A percentile compares a stretch with the other conserved stretches of the same genome.
Conservation (phyloP, 768 basidiomycete species). For the Boletus vinaceobasis region DNA sequence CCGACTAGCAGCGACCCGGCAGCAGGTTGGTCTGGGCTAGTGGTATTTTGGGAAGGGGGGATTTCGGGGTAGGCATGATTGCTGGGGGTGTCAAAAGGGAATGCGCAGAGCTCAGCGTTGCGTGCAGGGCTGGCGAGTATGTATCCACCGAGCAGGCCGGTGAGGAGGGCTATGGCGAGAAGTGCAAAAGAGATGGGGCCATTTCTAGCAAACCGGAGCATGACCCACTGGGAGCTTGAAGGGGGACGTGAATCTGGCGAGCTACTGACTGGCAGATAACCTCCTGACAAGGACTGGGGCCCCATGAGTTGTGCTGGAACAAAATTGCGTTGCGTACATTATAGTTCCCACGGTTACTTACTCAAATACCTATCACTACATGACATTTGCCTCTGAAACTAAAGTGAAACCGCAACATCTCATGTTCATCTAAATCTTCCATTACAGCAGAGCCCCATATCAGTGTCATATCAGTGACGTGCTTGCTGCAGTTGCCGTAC, state of each 20-base stretch:
- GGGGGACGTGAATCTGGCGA: conserved; percentile 7
- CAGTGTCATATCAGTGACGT: no score
- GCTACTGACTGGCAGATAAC: conserved; percentile 22
- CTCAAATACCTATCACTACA: no score
- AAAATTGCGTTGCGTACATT: no score
- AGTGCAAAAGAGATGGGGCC: conserved; percentile 11
- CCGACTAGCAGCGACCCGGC: conserved; percentile 13
- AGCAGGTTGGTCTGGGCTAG: not conserved
- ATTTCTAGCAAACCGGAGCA: conserved; percentile 16
- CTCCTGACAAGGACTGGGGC: conserved; percentile 6
- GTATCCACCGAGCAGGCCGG: conserved; percentile 27
- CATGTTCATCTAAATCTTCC: no score
- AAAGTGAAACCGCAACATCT: no score
- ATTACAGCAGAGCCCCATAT: no score
- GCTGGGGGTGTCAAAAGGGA: conserved; percentile 13
- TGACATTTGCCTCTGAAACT: no score
- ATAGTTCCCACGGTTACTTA: no score
- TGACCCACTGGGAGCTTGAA: conserved; percentile 4
- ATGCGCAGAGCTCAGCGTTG: conserved; percentile 16
- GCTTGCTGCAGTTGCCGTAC: no score
- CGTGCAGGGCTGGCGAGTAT: conserved; percentile 15
- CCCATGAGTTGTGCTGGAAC: conserved; percentile 6
- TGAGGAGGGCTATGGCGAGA: conserved; percentile 21
- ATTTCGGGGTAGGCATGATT: not conserved
- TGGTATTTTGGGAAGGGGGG: not conserved